Percentiles rank a stretch among this genome's conserved stretches.
phyloP scores from a whole-genome alignment of 768 basidiomycete genomes.

The Phanerodontia chrysosporium region DNA sequence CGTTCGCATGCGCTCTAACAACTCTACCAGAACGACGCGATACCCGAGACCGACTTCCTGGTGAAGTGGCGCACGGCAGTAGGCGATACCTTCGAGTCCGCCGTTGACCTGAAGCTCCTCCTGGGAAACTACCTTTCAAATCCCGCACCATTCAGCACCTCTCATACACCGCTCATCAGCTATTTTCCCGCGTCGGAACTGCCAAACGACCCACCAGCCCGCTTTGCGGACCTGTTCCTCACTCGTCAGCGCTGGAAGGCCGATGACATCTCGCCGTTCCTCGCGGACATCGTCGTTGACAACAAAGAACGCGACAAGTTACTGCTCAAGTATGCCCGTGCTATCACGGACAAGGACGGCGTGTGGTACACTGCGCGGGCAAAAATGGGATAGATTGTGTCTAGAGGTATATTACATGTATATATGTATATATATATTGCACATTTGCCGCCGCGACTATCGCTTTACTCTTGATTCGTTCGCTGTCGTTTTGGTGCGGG shows the following conservation, averaged over 20 bases:
- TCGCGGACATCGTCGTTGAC: conserved; percentile 79
- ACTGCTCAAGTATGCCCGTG: conserved; percentile 80
- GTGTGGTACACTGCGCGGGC: conserved; percentile 73
- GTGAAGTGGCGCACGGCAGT: conserved; percentile 67
- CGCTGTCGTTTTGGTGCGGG: no score
- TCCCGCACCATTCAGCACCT: conserved; percentile 32
- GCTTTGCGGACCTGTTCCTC: conserved; percentile 88
- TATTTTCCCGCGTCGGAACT: conserved; percentile 78
- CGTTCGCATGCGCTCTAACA: background rate
- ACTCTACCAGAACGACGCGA: conserved; percentile 48
- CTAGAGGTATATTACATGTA: background rate
- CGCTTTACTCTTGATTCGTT: no score
- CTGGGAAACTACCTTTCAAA: conserved; percentile 66
- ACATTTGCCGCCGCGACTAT: no score
- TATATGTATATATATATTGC: background rate
- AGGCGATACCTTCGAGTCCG: conserved; percentile 70
- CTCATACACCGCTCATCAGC: conserved; percentile 37
- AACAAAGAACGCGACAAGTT: conserved; percentile 85
- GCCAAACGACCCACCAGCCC: conserved; percentile 70
- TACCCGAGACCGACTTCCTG: conserved; percentile 53
- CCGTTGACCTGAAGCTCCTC: conserved; percentile 64
- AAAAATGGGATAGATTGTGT: conserved; percentile 23
- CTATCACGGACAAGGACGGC: conserved; percentile 63
- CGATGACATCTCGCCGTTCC: conserved; percentile 78
- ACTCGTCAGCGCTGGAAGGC: conserved; percentile 71